Evolutionary conservation across 129 eudicot species (phyloP).

Genomic region (Ambrosia trifida): DNA sequence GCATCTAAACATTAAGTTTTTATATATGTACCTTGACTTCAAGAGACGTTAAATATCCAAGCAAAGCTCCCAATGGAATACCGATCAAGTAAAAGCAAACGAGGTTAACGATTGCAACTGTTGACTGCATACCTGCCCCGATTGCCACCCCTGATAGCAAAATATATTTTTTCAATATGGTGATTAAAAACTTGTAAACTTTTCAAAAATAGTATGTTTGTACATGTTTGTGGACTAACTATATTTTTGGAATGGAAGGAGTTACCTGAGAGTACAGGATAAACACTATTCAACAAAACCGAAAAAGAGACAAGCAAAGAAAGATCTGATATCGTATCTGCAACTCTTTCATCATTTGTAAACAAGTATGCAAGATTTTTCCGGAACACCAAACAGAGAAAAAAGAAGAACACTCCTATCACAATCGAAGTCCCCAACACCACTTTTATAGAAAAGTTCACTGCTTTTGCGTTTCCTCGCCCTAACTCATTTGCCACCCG

Average conservation of each 20-base stretch:
- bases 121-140: slow-evolving; percentile 62
- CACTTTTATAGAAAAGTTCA: slow-evolving; percentile 64
- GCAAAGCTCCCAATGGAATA: slow-evolving; percentile 47
- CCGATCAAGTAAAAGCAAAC: slow-evolving; percentile 49
- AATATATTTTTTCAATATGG: no score
- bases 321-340: slow-evolving; percentile 49
- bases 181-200: no score
- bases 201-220: neutral
- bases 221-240: neutral
- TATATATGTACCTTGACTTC: slow-evolving; percentile 49
- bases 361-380: slow-evolving; percentile 53
- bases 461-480: slow-evolving; percentile 55
- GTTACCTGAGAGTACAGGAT: slow-evolving; percentile 69
- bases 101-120: slow-evolving; percentile 54
- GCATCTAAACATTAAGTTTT: neutral
- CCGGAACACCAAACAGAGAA: slow-evolving; percentile 49
- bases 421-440: slow-evolving; percentile 48
- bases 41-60: slow-evolving; percentile 55
- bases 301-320: slow-evolving; percentile 57
- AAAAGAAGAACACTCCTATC: slow-evolving; percentile 52
- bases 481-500: slow-evolving; percentile 80
- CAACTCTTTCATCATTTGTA: slow-evolving; percentile 51
- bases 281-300: slow-evolving; percentile 58
- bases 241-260: neutral
- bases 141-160: slow-evolving; percentile 72